phyloP scores from a whole-genome alignment of 1,284 basidiomycete genomes.

The Microstroma glucosiphilum region DNA sequence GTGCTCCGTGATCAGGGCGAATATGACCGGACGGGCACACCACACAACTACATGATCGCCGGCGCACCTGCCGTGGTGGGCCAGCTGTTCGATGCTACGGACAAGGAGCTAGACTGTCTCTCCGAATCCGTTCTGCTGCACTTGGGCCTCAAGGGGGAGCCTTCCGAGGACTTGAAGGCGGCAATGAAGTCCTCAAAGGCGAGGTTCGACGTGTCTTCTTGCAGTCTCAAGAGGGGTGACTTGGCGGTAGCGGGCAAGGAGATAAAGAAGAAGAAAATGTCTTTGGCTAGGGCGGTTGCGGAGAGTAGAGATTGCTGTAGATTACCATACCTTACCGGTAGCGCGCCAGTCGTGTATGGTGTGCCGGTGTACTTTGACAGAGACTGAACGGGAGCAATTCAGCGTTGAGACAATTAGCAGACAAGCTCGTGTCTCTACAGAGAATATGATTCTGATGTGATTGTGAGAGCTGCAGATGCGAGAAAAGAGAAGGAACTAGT shows the following conservation, averaged over 20 bases:
- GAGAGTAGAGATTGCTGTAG: slow-evolving; percentile 73
- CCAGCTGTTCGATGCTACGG: slow-evolving; percentile 97
- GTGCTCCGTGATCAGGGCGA: slow-evolving; percentile 80
- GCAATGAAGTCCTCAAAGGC: slow-evolving; percentile 15
- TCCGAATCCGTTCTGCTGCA: slow-evolving; percentile 75
- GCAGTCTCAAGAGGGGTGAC: not conserved
- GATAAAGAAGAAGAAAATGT: slow-evolving; percentile 48
- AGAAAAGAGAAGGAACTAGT: too few relatives aligned
- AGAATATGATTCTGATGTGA: too few relatives aligned
- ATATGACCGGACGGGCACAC: slow-evolving; percentile 83
- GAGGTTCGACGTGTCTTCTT: not conserved
- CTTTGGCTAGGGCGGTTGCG: slow-evolving; percentile 73
- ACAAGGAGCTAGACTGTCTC: slow-evolving; percentile 90
- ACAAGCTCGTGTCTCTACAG: too few relatives aligned
- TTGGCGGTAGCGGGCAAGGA: slow-evolving; percentile 16
- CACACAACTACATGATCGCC: slow-evolving; percentile 88
- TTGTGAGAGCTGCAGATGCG: too few relatives aligned
- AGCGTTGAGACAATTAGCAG: too few relatives aligned
- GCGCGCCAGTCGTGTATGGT: slow-evolving; percentile 87
- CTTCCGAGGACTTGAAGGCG: slow-evolving; percentile 25
- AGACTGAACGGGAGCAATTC: not conserved
- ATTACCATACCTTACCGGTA: slow-evolving; percentile 88
- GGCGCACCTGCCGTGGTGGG: slow-evolving; percentile 89
- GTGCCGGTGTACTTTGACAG: slow-evolving; percentile 60
- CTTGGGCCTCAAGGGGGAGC: slow-evolving; percentile 57